Evolutionary conservation across 2,329 filamentous ascomycete species (phyloP).

Genomic region (Aureobasidium musti): DNA sequence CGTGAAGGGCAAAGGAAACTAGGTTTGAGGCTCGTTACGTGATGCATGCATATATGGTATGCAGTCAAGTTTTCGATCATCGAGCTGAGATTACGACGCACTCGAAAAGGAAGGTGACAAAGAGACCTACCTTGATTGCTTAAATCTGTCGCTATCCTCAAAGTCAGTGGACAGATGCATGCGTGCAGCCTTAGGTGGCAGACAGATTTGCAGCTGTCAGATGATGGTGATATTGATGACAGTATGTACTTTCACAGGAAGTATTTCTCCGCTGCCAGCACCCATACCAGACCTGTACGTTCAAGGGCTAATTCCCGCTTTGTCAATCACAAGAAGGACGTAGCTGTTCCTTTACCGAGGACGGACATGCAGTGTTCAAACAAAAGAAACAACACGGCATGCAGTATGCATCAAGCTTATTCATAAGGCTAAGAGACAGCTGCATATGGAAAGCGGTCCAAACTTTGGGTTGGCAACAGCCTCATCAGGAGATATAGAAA

Average conservation of each 20-base stretch:
- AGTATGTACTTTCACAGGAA: neutral
- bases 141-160: neutral
- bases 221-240: neutral
- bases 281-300: neutral
- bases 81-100: neutral
- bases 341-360: neutral
- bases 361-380: neutral
- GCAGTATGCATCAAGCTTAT: neutral
- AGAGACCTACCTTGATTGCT: neutral
- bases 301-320: neutral
- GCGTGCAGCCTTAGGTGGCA: neutral
- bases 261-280: slow-evolving; percentile 17
- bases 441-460: neutral
- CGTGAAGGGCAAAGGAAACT: neutral
- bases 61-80: neutral
- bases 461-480: neutral
- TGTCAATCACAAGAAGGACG: neutral
- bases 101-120: neutral
- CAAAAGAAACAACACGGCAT: neutral
- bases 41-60: slow-evolving; percentile 7
- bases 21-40: neutral
- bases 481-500: neutral
- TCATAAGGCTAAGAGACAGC: neutral
- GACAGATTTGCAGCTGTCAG: neutral
- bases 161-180: neutral